phyloP scores from a whole-genome alignment of 2,329 filamentous ascomycete species.

The Cryoendolithus antarcticus region DNA sequence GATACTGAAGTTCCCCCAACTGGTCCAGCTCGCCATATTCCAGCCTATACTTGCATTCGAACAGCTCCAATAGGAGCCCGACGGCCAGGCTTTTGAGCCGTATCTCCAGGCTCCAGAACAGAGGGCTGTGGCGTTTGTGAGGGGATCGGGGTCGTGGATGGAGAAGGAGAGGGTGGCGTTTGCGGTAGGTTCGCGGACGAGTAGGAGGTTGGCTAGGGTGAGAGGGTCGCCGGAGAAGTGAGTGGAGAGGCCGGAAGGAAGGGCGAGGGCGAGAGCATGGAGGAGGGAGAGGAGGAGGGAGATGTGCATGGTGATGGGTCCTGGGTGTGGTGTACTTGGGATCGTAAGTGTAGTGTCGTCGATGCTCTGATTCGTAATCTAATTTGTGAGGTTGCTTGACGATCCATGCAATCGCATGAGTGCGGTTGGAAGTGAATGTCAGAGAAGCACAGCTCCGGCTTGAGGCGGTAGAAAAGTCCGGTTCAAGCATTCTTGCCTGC shows the following conservation, averaged over 20 bases:
- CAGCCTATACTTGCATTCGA: slow-evolving; percentile 14
- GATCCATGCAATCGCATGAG: too few relatives aligned
- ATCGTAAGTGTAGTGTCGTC: not conserved
- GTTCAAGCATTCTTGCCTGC: too few relatives aligned
- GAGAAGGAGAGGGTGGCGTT: slow-evolving; percentile 17
- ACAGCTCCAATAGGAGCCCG: slow-evolving; percentile 13
- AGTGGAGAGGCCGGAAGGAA: slow-evolving; percentile 1
- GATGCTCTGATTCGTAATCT: not conserved
- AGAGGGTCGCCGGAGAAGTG: slow-evolving; percentile 6
- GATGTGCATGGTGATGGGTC: slow-evolving; percentile 2
- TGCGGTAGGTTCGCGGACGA: slow-evolving; percentile 8
- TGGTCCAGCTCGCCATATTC: slow-evolving; percentile 12
- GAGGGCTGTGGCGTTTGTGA: slow-evolving; percentile 13
- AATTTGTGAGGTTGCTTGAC: too few relatives aligned
- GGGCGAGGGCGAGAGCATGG: slow-evolving; percentile 1
- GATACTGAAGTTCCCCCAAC: slow-evolving; percentile 13
- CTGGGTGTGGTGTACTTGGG: not conserved
- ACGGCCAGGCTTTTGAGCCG: slow-evolving; percentile 11
- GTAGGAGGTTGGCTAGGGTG: slow-evolving; percentile 11
- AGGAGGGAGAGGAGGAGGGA: not conserved
- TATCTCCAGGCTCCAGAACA: slow-evolving; percentile 16
- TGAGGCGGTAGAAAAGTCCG: too few relatives aligned
- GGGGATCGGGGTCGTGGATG: slow-evolving; percentile 18
- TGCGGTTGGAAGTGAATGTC: too few relatives aligned
- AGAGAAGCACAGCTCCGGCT: too few relatives aligned